Base-by-base conservation (phyloP, 148 eudicot species). In the Vaccinium corymbosum region DNA sequence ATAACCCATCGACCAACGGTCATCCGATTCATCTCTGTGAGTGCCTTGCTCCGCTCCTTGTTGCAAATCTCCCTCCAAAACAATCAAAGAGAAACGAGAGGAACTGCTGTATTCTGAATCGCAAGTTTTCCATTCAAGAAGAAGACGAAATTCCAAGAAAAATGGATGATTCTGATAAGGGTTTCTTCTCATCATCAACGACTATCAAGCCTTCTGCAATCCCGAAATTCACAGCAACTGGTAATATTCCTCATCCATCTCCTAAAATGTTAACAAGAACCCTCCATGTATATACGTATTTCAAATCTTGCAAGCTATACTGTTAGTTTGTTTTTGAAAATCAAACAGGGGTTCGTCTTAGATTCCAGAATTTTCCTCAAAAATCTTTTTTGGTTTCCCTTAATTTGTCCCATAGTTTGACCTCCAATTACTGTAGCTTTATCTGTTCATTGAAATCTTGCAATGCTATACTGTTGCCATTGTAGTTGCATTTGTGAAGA, bases 91-190 rank as follows among this genome's bases (percentile, higher is more conserved):
- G 13, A 20, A 52, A 6, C 48, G 29, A 80, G 50, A 46, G 6
- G 13, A 20, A 20, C 22, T 62, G 20, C 32, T 59, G 32, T 20
- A 3, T 32, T 22, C 10, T 27, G 12, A 17, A 80, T 16, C 8
- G 13, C 48, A 38, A 56, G 35, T 48, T 10, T 14, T 14, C 82
- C 70, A 59, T 20, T 59, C 35, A 32, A 32, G 19, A 57, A 80
- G 71, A 80, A 11, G 11, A 56, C 62, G 49, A 32, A 61, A 80
- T 14, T 57, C 57, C 52, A 48, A 59, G 11, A 25, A 59, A 61
- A 81, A 81, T 81, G 83, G 75, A 81, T 1, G 42, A 17, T 49
- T 62, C 83, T 64, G 83, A 80, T n/a, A 46, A 61, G 83, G 53
- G 83, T 42, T 62, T 62, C 74, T 62, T 46, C 83, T 80, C 74